Conservation (phyloP, 345 rosid genomes). For the Populus euphratica region DNA sequence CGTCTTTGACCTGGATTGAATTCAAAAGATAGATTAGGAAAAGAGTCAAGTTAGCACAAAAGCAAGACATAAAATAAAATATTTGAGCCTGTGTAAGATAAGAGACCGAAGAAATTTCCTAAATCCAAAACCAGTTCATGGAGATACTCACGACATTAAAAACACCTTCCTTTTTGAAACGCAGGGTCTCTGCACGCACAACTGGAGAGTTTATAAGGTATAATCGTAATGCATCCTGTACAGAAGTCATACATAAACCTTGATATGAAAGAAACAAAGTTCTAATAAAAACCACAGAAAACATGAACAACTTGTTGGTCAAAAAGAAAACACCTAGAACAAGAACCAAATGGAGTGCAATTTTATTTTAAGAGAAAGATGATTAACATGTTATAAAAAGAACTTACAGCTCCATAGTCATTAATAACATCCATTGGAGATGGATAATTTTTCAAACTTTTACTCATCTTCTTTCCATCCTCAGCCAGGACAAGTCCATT, state of each 20-base stretch:
- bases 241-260: not conserved
- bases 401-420: conserved; percentile 94
- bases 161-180: conserved; percentile 93
- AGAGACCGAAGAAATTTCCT: conserved; percentile 6
- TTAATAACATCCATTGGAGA: conserved; percentile 82
- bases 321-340: not conserved
- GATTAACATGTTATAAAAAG: not conserved
- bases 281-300: not conserved
- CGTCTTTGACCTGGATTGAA: conserved; percentile 80
- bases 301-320: not conserved
- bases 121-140: conserved; percentile 6
- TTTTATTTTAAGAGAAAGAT: not conserved
- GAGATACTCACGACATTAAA: conserved; percentile 77
- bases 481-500: conserved; percentile 96
- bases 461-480: conserved; percentile 99
- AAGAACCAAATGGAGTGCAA: not conserved
- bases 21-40: conserved; percentile 9
- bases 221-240: conserved; percentile 87
- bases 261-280: conserved; percentile 2
- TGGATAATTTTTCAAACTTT: conserved; percentile 84
- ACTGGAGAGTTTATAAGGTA: conserved; percentile 97
- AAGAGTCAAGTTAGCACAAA: not conserved
- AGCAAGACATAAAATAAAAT: not conserved
- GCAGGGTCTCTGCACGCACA: conserved; percentile 92
- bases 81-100: not conserved